Base-by-base conservation (phyloP, 2,329 filamentous ascomycete genomes). In the Botryotinia convoluta region DNA sequence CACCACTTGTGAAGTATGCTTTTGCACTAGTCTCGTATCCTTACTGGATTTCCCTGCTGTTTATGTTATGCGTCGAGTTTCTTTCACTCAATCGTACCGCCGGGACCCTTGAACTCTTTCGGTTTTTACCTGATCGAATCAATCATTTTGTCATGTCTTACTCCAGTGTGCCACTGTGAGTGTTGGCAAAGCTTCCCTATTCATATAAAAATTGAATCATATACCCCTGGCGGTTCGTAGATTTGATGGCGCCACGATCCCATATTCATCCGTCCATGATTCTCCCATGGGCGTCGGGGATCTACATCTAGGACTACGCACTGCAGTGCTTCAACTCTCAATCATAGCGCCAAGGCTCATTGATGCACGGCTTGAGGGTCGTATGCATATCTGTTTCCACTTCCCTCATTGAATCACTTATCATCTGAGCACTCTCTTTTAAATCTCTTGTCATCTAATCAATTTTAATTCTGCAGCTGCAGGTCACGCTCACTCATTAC, bases 391-490 rank as follows among this genome's bases (percentile, higher is more conserved):
- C 59, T 75, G 77, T 80, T 79, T 78, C 77, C 62, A 73, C 65
- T 73, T 74, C 68, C 35, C 62, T 62, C 69, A 48, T 74, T 68
- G 32, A 74, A 65, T 62, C 61, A 59, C 67, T 74, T 72, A 64
- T 75, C 32, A 59, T 74, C 69, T 70, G 29, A 65, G 73, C 74
- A 73, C 70, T 74, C 72, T 72, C 72, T 76, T 74, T 60, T 69
- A 69, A 59, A 72, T 44, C 63, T 75, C 60, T 74, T 72, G 35
- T 54, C 68, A 73, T 73, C 65, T 77, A 57, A 75, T 74, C 71
- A 71, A 62, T 74, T 75, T 62, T 69, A 64, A 64, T 77, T 78
- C 76, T 78, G 73, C 74, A 79, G 76, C 73, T 79, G 79, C 78
- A 72, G 76, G 79, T 77, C 79, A 79, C 78, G 76, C 77, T 78